phyloP scores from a whole-genome alignment of 192 early-diverging fungal species.

The Coemansia sp. region DNA sequence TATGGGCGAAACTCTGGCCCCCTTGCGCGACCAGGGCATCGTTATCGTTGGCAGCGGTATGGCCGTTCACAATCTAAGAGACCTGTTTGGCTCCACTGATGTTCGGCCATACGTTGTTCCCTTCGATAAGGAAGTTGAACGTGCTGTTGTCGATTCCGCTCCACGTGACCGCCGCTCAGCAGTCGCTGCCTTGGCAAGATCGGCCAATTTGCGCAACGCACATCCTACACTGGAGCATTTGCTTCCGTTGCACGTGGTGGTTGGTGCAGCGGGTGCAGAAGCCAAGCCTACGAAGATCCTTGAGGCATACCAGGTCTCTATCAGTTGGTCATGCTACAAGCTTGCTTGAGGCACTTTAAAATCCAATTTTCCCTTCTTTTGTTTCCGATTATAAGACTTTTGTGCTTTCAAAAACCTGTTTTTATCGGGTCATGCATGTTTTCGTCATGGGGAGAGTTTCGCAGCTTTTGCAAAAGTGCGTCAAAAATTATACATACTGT shows the following conservation, averaged over 20 bases:
- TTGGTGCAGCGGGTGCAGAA: constrained; percentile 59
- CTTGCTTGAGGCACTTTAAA: neutral
- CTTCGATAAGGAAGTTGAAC: constrained; percentile 64
- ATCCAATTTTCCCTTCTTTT: neutral
- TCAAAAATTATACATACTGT: too few species aligned
- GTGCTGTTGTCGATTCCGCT: constrained; percentile 19
- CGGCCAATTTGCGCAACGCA: constrained; percentile 48
- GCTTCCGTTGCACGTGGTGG: constrained; percentile 65
- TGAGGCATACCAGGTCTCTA: constrained; percentile 30
- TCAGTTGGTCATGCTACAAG: constrained; percentile 48
- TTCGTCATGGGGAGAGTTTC: neutral
- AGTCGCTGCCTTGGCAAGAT: constrained; percentile 43
- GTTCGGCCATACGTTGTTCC: constrained; percentile 56
- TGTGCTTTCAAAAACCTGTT: neutral
- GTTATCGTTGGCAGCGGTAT: constrained; percentile 67
- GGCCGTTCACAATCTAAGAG: constrained; percentile 66
- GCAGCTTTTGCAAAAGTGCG: too few species aligned
- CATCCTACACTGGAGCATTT: constrained; percentile 72
- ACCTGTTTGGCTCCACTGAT: constrained; percentile 39
- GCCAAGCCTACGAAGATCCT: constrained; percentile 37
- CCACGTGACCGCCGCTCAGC: constrained; percentile 40
- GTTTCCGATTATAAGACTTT: neutral
- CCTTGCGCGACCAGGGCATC: constrained; percentile 60
- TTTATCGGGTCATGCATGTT: neutral
- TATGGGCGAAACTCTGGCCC: constrained; percentile 55